These are phyloP conservation scores for Dalbergia cultrata DNA, from an alignment of 306 rosid genomes.

Conservation along the genomic window DNA sequence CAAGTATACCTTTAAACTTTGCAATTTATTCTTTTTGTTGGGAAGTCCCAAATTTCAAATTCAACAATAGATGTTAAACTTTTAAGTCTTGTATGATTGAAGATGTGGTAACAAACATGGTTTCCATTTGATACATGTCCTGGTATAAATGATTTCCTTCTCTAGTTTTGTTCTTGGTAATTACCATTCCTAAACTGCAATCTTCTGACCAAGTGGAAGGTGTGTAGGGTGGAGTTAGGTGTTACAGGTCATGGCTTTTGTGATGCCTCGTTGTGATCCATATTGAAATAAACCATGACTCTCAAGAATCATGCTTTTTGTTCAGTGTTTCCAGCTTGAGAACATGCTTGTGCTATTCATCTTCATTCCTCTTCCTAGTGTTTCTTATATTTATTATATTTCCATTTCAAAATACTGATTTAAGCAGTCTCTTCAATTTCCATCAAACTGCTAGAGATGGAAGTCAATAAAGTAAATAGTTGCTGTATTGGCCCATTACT, in stretches of 20 bases:
- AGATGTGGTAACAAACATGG: background rate
- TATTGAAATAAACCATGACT: background rate
- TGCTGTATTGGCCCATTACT: background rate
- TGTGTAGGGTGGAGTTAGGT: background rate
- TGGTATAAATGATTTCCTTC: constrained; percentile 5
- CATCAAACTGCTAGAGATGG: background rate
- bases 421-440: background rate
- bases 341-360: constrained; percentile 9
- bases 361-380: constrained; percentile 11
- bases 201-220: background rate
- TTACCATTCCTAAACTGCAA: constrained; percentile 1
- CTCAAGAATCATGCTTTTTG: background rate
- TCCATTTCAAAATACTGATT: background rate
- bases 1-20: background rate
- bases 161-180: background rate
- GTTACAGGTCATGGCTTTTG: background rate
- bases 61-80: background rate
- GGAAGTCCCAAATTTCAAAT: background rate
- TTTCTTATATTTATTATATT: background rate
- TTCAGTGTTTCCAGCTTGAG: constrained; percentile 12
- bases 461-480: background rate
- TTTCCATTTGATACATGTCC: background rate
- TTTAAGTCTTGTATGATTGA: background rate
- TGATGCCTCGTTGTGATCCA: background rate
- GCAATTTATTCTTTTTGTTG: constrained; percentile 1